Base-by-base conservation (phyloP, 768 basidiomycete genomes). In the Lactarius psammicola region DNA sequence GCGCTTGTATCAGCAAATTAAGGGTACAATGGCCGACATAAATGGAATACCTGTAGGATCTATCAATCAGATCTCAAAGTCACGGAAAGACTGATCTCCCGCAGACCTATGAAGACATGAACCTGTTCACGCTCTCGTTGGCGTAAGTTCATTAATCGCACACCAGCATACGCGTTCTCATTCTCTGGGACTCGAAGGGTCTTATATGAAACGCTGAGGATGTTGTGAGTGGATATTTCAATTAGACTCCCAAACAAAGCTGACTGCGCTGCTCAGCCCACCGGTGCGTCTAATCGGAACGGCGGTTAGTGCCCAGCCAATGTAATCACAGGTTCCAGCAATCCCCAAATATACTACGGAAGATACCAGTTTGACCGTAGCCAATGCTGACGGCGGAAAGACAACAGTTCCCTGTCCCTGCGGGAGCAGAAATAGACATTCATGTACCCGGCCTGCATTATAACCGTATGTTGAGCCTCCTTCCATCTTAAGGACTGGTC, bases 151-250 rank as follows among this genome's bases (percentile, higher is more conserved):
- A 30, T 31, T 42, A 7, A 26, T 18, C 46, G 34, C 15, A 8
- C 20, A 34, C n/a, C 9, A 44, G 20, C 31, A n/a, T 46, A 20
- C 34, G 3, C 30, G 33, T 55, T 40, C 56, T 66, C 33, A 64
- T 55, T 4, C 11, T 6, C 9, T 11, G 20, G 28, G 23, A 5
- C 23, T 17, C 6, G 49, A 40, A 84, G 82, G 20, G 81, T 82
- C 3, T 80, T 81, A 63, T 76, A 84, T 63, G 84, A 85, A 71
- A 81, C 82, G 3, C 71, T 84, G 26, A 76, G 84, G 28, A 67
- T 84, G 73, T 83, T 65, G 68, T 70, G 42, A 53, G 69, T 69
- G 2, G 17, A 10, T 13, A 11, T 62, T 26, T 38, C 26, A 11
- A 60, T 26, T 3, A 1, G 42, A 3, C 20, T 30, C 26, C 17